A percentile compares a stretch with the other conserved stretches of the same genome.
These are phyloP conservation scores for Chenopodium berlandieri DNA, from an alignment of 148 eudicot genomes.

Conservation along the genomic window DNA sequence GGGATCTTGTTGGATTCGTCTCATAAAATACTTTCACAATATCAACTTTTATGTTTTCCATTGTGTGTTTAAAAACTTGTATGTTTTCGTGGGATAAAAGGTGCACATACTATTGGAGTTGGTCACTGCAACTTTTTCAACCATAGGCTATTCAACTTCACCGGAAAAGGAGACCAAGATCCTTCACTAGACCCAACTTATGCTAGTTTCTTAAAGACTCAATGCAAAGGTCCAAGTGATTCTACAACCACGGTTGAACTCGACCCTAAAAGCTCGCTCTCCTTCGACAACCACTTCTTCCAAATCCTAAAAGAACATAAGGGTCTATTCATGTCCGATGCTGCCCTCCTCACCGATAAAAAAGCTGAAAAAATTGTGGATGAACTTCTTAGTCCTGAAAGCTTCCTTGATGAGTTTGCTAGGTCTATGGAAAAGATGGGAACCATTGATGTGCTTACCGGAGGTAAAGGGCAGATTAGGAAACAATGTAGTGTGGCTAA, in stretches of 20 bases:
- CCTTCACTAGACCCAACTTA: conserved; percentile 28
- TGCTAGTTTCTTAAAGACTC: conserved; percentile 11
- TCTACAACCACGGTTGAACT: conserved; percentile 14
- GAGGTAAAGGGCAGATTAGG: conserved; percentile 27
- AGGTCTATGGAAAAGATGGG: conserved; percentile 32
- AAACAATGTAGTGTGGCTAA: conserved; percentile 27
- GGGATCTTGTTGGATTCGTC: too few relatives aligned
- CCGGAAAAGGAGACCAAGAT: conserved; percentile 23
- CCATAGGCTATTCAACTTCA: conserved; percentile 26
- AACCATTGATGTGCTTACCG: conserved; percentile 23
- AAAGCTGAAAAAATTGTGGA: conserved; percentile 8
- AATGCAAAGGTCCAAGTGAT: conserved; percentile 19
- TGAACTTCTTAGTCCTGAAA: not conserved
- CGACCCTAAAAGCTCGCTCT: conserved; percentile 21
- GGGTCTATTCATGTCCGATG: conserved; percentile 33
- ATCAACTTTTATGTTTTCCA: too few relatives aligned
- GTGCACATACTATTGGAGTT: conserved; percentile 32
- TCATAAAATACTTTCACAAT: too few relatives aligned
- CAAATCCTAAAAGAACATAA: not conserved
- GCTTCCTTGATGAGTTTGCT: conserved; percentile 26
- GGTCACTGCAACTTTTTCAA: conserved; percentile 23
- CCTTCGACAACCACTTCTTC: conserved; percentile 27
- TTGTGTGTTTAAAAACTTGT: too few relatives aligned
- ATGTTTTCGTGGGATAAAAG: not conserved
- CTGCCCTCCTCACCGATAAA: conserved; percentile 23